Percentiles rank a stretch among this genome's conserved stretches.
These are phyloP conservation scores for Arachis monticola DNA, from an alignment of 331 rosid species.

Conservation along the genomic window DNA sequence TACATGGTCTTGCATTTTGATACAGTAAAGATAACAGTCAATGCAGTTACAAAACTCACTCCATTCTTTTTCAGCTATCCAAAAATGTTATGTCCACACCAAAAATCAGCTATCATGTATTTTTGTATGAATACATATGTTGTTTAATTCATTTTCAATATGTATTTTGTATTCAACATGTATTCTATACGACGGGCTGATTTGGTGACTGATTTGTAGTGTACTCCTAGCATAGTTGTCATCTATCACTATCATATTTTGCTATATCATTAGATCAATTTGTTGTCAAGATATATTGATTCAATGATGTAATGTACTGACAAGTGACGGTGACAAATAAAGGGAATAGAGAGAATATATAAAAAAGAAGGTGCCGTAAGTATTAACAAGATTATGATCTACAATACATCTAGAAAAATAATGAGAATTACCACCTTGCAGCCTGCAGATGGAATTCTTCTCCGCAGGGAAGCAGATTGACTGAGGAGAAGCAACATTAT, in stretches of 20 bases:
- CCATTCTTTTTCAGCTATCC: too few relatives aligned
- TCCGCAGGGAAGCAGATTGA: slow-evolving; percentile 49
- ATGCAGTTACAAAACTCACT: background rate
- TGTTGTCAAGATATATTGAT: background rate
- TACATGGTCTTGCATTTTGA: background rate
- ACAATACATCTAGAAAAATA: slow-evolving; percentile 12
- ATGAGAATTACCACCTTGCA: slow-evolving; percentile 55
- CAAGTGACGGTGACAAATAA: too few relatives aligned
- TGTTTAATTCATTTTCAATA: too few relatives aligned
- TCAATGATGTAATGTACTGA: background rate
- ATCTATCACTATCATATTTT: too few relatives aligned
- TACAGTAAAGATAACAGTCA: slow-evolving; percentile 8
- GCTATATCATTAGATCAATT: too few relatives aligned
- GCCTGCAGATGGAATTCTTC: slow-evolving; percentile 56
- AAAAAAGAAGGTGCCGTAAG: background rate
- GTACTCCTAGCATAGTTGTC: too few relatives aligned
- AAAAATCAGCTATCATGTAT: too few relatives aligned
- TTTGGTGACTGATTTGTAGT: too few relatives aligned
- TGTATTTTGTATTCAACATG: too few relatives aligned
- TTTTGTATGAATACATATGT: too few relatives aligned
- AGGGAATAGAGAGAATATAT: background rate
- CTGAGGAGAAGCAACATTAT: slow-evolving; percentile 48
- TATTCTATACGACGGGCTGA: too few relatives aligned
- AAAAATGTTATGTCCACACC: too few relatives aligned
- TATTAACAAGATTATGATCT: slow-evolving; percentile 9